Evolutionary conservation across 139 green algal genomes (phyloP).

Genomic region (Prasinococcaceae sp.): DNA sequence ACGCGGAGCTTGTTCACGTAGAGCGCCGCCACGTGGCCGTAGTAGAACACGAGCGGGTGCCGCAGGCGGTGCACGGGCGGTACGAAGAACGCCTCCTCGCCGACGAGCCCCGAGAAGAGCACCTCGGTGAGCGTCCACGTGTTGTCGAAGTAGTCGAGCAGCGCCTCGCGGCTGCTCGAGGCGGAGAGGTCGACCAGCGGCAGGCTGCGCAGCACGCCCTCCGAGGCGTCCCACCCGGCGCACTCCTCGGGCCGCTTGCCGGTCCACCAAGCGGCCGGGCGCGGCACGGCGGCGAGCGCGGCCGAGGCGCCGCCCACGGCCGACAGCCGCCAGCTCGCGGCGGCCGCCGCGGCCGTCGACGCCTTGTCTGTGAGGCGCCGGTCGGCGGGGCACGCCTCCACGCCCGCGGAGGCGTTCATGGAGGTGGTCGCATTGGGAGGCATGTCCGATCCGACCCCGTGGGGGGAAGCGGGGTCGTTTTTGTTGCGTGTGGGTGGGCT

Average conservation of each 20-base stretch:
- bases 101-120: constrained; percentile 35
- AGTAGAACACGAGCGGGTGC: constrained; percentile 76
- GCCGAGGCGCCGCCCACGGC: no score
- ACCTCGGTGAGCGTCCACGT: constrained; percentile 52
- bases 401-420: no score
- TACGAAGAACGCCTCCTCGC: constrained; percentile 47
- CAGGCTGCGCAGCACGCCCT: background rate
- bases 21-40: constrained; percentile 50
- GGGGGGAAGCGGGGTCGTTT: no score
- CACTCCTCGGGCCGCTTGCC: background rate
- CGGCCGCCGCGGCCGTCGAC: no score
- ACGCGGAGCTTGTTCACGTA: constrained; percentile 74
- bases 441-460: no score
- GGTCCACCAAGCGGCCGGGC: background rate
- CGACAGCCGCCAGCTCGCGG: no score
- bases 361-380: no score
- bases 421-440: no score
- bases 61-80: constrained; percentile 64
- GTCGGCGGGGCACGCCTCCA: no score
- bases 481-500: no score
- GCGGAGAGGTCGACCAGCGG: constrained; percentile 13
- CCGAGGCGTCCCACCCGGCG: background rate
- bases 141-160: constrained; percentile 69
- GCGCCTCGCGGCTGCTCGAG: constrained; percentile 30
- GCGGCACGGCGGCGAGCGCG: no score